phyloP scores from a whole-genome alignment of 2,329 filamentous ascomycete genomes.

The Pseudogymnoascus pannorum region DNA sequence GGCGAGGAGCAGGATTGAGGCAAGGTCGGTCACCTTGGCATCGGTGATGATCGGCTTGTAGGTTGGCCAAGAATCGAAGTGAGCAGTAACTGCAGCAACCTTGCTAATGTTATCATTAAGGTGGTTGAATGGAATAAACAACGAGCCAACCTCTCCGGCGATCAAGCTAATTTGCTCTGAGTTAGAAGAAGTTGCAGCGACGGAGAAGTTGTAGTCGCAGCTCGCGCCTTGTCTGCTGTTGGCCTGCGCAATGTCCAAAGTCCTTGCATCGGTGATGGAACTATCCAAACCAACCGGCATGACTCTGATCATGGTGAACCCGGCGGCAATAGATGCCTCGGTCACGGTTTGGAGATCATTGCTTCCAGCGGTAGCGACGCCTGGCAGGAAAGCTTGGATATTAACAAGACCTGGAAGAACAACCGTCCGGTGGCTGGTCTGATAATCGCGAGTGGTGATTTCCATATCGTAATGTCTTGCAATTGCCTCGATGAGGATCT shows the following conservation, averaged over 20 bases:
- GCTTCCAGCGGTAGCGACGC: conserved; percentile 56
- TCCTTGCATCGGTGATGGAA: conserved; percentile 63
- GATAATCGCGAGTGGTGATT: conserved; percentile 78
- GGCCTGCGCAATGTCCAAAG: conserved; percentile 64
- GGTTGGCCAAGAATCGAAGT: conserved; percentile 70
- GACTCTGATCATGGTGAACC: conserved; percentile 73
- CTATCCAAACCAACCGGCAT: conserved; percentile 69
- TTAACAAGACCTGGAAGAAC: conserved; percentile 71
- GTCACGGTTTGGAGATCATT: conserved; percentile 63
- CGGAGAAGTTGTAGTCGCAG: conserved; percentile 76
- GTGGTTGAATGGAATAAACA: conserved; percentile 76
- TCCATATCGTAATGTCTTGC: conserved; percentile 81
- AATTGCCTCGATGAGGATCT: conserved; percentile 91
- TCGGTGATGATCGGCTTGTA: conserved; percentile 78
- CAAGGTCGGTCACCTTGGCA: conserved; percentile 71
- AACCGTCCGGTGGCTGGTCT: conserved; percentile 76
- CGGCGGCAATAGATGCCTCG: conserved; percentile 64
- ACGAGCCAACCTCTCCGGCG: conserved; percentile 65
- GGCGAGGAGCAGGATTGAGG: conserved; percentile 70
- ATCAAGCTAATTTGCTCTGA: conserved; percentile 67
- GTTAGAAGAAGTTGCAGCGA: conserved; percentile 66
- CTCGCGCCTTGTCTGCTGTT: conserved; percentile 60
- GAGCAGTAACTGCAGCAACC: conserved; percentile 69
- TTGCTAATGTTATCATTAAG: conserved; percentile 78
- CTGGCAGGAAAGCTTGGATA: conserved; percentile 72